These are phyloP conservation scores for Aphanomyces stellatus DNA, from an alignment of 352 stramenopile genomes.

Conservation along the genomic window DNA sequence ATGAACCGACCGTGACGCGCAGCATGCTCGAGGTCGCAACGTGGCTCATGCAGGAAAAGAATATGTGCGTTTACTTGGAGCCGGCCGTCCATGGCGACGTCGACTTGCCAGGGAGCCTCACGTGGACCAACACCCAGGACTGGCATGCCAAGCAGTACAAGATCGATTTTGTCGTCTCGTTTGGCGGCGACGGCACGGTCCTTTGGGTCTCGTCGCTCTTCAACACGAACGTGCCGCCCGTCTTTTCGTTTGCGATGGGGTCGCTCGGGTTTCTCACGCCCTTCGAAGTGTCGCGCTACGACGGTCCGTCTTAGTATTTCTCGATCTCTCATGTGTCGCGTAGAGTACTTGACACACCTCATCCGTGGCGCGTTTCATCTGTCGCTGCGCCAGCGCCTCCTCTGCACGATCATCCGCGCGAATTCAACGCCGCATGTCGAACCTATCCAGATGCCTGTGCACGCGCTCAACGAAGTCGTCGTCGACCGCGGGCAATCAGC, in stretches of 20 bases:
- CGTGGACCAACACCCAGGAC: slow-evolving; percentile 47
- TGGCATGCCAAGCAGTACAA: slow-evolving; percentile 61
- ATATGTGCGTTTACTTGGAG: slow-evolving; percentile 65
- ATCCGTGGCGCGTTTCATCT: slow-evolving; percentile 80
- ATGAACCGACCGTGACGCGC: slow-evolving; percentile 63
- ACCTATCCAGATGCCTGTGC: slow-evolving; percentile 39
- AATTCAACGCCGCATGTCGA: slow-evolving; percentile 39
- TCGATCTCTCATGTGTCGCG: neutral
- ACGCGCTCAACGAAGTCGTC: slow-evolving; percentile 98
- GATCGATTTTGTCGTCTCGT: slow-evolving; percentile 89
- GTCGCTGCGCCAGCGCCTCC: slow-evolving; percentile 65
- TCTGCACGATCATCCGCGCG: slow-evolving; percentile 58
- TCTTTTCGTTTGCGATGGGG: slow-evolving; percentile 92
- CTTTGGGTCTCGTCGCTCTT: slow-evolving; percentile 85
- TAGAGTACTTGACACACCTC: slow-evolving; percentile 60
- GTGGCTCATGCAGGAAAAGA: slow-evolving; percentile 71
- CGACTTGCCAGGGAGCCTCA: slow-evolving; percentile 41
- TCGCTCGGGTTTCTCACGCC: slow-evolving; percentile 95
- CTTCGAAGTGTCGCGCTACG: slow-evolving; percentile 72
- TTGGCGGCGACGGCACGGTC: slow-evolving; percentile 93
- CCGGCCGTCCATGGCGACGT: slow-evolving; percentile 63
- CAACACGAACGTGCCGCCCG: slow-evolving; percentile 88
- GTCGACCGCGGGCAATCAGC: slow-evolving; percentile 90
- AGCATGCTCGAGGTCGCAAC: slow-evolving; percentile 51
- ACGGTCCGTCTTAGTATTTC: slow-evolving; percentile 23